Conservation (phyloP, 1,139 yeast species). For the Scheffersomyces illinoinensis region DNA sequence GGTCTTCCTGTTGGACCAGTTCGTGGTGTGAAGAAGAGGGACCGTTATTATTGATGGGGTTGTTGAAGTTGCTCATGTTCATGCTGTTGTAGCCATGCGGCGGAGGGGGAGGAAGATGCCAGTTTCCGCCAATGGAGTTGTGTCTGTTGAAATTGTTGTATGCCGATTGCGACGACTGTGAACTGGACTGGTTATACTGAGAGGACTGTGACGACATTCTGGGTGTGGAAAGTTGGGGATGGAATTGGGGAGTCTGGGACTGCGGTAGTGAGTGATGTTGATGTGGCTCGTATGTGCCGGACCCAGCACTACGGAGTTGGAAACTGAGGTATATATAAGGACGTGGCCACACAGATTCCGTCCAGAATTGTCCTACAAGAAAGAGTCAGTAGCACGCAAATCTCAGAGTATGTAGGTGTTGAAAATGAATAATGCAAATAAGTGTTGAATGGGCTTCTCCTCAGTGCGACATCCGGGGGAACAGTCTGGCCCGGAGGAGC, state of each 20-base stretch:
- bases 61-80: neutral
- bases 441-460: neutral
- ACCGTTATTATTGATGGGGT: neutral
- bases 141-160: slow-evolving; percentile 35
- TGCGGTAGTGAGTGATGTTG: neutral
- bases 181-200: neutral
- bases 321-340: neutral
- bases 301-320: neutral
- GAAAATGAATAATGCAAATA: neutral
- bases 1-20: slow-evolving; percentile 2
- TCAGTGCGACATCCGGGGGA: neutral
- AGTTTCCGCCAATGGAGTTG: slow-evolving; percentile 45
- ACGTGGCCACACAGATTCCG: neutral
- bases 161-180: neutral
- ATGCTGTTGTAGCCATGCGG: slow-evolving; percentile 5
- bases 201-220: neutral
- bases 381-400: neutral
- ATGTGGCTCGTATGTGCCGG: neutral
- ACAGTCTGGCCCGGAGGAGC: neutral
- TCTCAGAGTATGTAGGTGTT: neutral
- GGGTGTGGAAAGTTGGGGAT: neutral
- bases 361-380: neutral
- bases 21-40: neutral
- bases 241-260: neutral
- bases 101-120: slow-evolving; percentile 38